A percentile compares a stretch with the other conserved stretches of the same genome.
Conservation (phyloP, 2,329 filamentous ascomycete species). For the Verticillium longisporum region DNA sequence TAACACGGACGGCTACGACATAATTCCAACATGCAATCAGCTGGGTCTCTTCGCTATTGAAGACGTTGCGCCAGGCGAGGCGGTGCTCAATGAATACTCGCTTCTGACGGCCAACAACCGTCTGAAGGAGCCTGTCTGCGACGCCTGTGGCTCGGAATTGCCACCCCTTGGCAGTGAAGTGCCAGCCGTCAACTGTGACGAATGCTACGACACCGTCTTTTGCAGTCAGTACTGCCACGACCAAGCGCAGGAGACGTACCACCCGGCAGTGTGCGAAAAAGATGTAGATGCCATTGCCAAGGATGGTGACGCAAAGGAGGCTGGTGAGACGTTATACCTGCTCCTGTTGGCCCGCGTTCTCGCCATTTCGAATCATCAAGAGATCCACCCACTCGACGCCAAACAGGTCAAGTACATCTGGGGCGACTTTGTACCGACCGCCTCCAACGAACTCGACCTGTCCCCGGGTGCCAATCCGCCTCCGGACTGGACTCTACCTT, state of each 20-base stretch:
- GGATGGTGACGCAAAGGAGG: slow-evolving; percentile 52
- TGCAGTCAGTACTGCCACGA: slow-evolving; percentile 54
- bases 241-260: slow-evolving; percentile 52
- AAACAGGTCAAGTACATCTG: slow-evolving; percentile 61
- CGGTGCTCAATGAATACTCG: slow-evolving; percentile 74
- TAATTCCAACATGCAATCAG: slow-evolving; percentile 60
- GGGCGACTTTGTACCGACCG: slow-evolving; percentile 55
- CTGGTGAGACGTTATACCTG: slow-evolving; percentile 55
- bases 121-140: slow-evolving; percentile 79
- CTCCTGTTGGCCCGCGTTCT: slow-evolving; percentile 55
- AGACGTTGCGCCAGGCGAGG: slow-evolving; percentile 69
- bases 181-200: slow-evolving; percentile 47
- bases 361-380: slow-evolving; percentile 56
- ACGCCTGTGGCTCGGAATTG: slow-evolving; percentile 75
- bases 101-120: slow-evolving; percentile 85
- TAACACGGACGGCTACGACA: slow-evolving; percentile 39
- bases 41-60: slow-evolving; percentile 85
- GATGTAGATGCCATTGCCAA: slow-evolving; percentile 60
- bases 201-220: slow-evolving; percentile 61
- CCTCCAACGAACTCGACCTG: slow-evolving; percentile 45
- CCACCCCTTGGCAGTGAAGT: slow-evolving; percentile 48
- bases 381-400: slow-evolving; percentile 56
- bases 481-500: slow-evolving; percentile 63
- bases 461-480: slow-evolving; percentile 49
- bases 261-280: slow-evolving; percentile 59